Evolutionary conservation across 169 alveolate genomes (phyloP).

Genomic region (Plasmodium adleri): DNA sequence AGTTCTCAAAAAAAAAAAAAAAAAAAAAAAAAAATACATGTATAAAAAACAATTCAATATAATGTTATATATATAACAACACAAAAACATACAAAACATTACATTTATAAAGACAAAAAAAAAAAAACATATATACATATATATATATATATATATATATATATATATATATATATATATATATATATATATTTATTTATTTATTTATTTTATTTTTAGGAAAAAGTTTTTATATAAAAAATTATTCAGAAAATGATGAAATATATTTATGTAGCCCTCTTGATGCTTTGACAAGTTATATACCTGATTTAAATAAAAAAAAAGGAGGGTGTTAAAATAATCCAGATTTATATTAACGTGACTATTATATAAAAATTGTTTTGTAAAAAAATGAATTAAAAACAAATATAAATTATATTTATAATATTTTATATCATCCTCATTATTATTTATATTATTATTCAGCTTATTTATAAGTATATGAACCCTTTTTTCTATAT

Average conservation of each 20-base stretch:
- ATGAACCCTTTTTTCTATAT: background rate
- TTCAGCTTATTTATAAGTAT: background rate
- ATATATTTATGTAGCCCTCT: slow-evolving; percentile 18
- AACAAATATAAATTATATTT: slow-evolving; percentile 15
- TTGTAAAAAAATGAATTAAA: slow-evolving; percentile 34
- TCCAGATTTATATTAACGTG: slow-evolving; percentile 38
- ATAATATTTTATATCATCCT: background rate
- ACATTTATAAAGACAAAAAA: no score
- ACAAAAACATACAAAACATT: no score
- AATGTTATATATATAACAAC: no score
- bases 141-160: no score
- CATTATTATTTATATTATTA: background rate
- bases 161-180: no score
- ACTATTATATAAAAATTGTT: slow-evolving; percentile 62
- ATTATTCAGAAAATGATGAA: slow-evolving; percentile 17
- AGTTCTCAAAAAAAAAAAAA: no score
- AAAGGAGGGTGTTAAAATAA: slow-evolving; percentile 55
- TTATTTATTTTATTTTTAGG: background rate
- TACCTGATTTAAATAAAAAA: slow-evolving; percentile 49
- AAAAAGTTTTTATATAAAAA: slow-evolving; percentile 35
- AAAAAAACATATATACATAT: no score
- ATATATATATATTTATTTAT: no score
- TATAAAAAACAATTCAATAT: no score
- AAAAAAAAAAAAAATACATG: no score
- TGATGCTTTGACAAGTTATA: slow-evolving; percentile 11